Evolutionary conservation across 176 grass and related monocot genomes (phyloP), one percentile per base, ranked within the genome.

Genomic region (Stipa capillata): DNA sequence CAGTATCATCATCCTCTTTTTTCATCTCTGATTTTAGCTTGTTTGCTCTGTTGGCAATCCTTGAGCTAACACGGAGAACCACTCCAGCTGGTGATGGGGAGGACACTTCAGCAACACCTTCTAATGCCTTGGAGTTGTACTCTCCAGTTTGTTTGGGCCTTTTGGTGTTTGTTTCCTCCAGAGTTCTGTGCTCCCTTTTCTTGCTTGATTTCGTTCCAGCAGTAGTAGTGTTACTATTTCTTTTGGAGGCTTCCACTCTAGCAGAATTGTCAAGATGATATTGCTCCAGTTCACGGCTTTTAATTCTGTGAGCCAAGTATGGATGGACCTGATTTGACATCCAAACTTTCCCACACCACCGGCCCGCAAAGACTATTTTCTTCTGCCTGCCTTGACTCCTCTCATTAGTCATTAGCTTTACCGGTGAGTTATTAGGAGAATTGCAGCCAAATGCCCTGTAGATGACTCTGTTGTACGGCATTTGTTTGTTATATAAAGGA

Each of bases 331-430:
- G 92, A 73, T 91, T 86, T 65, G 85, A 80, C 80, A 89, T 87
- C 95, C 95, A 98, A 77, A 79, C 86, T 85, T 92, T 94, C 39
- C 95, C 95, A 59, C 95, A 98, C 95, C 95, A 94, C 32, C 84
- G 85, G 16, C 95, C 95, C 72, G 81, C 89, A 53, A 90, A 33
- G 27, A 80, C 77, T 80, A 82, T 45, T 82, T 91, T 98, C 84
- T 89, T 98, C 77, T 86, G 85, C 76, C 78, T 74, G 69, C 80
- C 65, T 79, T 78, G 66, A 58, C 63, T 90, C 76, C 85, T 87
- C 43, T 60, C 83, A 73, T 59, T 86, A 59, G 78, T 81, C 18
- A 83, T 85, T 53, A 78, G 70, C 69, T 90, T 85, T 18, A 63
- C 72, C 51, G 88, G 87, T 31, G 85, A 88, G 71, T 83, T 73